Conservation (phyloP, 2,329 filamentous ascomycete species). For the Cyclaneusma minus region DNA sequence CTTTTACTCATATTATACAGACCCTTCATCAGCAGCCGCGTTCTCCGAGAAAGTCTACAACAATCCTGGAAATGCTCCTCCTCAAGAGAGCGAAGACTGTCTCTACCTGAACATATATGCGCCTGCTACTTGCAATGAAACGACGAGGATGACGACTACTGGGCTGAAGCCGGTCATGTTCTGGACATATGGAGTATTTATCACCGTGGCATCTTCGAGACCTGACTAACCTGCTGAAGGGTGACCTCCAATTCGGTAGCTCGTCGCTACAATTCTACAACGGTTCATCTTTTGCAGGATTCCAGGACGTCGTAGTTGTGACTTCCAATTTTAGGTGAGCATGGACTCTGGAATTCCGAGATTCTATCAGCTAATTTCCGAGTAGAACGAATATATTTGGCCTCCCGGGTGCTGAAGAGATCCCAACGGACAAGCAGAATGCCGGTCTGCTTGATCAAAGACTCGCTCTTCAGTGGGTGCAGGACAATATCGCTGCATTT, state of each 20-base stretch:
- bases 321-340: slow-evolving; percentile 9
- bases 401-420: slow-evolving; percentile 29
- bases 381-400: slow-evolving; percentile 26
- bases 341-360: too few species aligned
- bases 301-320: slow-evolving; percentile 8
- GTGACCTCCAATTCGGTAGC: slow-evolving; percentile 5
- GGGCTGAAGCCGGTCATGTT: slow-evolving; percentile 2
- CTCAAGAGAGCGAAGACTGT: slow-evolving; percentile 5
- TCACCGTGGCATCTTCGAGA: too few species aligned
- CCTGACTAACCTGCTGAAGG: too few species aligned
- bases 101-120: slow-evolving; percentile 3
- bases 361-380: too few species aligned
- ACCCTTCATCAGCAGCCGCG: background rate
- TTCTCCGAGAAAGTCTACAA: slow-evolving; percentile 4
- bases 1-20: background rate
- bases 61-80: slow-evolving; percentile 1
- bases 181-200: slow-evolving; percentile 5
- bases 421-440: slow-evolving; percentile 26
- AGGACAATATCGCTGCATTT: slow-evolving; percentile 32
- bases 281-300: slow-evolving; percentile 6
- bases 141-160: background rate
- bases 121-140: too few species aligned
- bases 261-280: slow-evolving; percentile 5
- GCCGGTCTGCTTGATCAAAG: slow-evolving; percentile 36
- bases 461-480: slow-evolving; percentile 34